Evolutionary conservation across 2,329 filamentous ascomycete genomes (phyloP).

Genomic region (Tolypocladium album): DNA sequence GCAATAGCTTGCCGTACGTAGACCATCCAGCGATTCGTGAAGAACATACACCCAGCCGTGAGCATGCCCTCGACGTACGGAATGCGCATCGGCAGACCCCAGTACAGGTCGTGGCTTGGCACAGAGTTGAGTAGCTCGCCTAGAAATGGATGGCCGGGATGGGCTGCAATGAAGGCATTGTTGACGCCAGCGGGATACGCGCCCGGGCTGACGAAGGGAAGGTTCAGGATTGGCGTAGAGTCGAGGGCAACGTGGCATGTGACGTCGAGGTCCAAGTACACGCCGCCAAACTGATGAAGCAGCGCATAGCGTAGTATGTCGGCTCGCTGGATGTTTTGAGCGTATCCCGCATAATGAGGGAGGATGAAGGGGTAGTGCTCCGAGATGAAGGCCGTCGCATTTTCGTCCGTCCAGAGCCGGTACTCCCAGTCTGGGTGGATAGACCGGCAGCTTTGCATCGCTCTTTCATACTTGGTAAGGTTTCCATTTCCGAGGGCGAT

Average conservation of each 20-base stretch:
- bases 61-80: slow-evolving; percentile 16
- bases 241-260: slow-evolving; percentile 10
- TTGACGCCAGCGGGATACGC: slow-evolving; percentile 13
- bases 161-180: slow-evolving; percentile 11
- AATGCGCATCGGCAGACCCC: slow-evolving; percentile 13
- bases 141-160: slow-evolving; percentile 9
- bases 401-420: slow-evolving; percentile 12
- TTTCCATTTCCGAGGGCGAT: slow-evolving; percentile 27
- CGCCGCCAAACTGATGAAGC: slow-evolving; percentile 12
- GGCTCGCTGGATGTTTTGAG: slow-evolving; percentile 12
- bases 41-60: slow-evolving; percentile 15
- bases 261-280: slow-evolving; percentile 14
- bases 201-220: slow-evolving; percentile 10
- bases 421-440: slow-evolving; percentile 12
- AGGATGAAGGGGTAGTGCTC: slow-evolving; percentile 10
- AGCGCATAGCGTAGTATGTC: slow-evolving; percentile 12
- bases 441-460: slow-evolving; percentile 9
- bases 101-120: slow-evolving; percentile 11
- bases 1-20: slow-evolving; percentile 7
- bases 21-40: slow-evolving; percentile 13
- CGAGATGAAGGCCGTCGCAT: slow-evolving; percentile 10
- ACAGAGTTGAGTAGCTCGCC: slow-evolving; percentile 6
- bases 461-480: slow-evolving; percentile 20
- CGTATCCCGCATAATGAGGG: slow-evolving; percentile 10
- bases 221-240: slow-evolving; percentile 8